Conservation (phyloP, 2,329 filamentous ascomycete genomes). For the Mycocentrospora acerina region DNA sequence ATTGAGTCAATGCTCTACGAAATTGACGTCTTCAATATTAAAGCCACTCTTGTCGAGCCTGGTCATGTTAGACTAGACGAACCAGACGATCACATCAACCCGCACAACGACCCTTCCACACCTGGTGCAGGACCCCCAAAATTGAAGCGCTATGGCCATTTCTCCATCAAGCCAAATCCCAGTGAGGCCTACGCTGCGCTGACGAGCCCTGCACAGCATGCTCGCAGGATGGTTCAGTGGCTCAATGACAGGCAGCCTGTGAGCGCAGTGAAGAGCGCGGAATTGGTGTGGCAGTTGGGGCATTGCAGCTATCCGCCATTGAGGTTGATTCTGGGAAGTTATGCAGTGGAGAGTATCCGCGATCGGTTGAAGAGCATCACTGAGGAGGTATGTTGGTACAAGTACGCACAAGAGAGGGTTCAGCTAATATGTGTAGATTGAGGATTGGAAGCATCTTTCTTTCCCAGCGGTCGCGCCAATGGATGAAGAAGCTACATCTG, state of each 20-base stretch:
- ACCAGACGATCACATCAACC: slow-evolving; percentile 53
- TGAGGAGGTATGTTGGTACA: slow-evolving; percentile 67
- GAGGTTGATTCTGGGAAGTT: slow-evolving; percentile 82
- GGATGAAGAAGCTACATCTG: slow-evolving; percentile 22
- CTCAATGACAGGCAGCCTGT: slow-evolving; percentile 89
- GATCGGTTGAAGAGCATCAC: slow-evolving; percentile 88
- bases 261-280: slow-evolving; percentile 87
- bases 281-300: slow-evolving; percentile 88
- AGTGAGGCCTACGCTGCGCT: slow-evolving; percentile 74
- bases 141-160: slow-evolving; percentile 85
- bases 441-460: slow-evolving; percentile 31
- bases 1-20: slow-evolving; percentile 98
- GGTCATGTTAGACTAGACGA: slow-evolving; percentile 88
- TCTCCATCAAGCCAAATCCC: slow-evolving; percentile 79
- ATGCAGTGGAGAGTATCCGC: slow-evolving; percentile 92
- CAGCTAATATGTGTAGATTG: slow-evolving; percentile 17
- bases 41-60: slow-evolving; percentile 89
- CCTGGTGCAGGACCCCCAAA: slow-evolving; percentile 36
- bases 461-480: slow-evolving; percentile 19
- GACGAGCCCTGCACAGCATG: slow-evolving; percentile 83
- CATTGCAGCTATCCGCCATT: slow-evolving; percentile 94
- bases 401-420: background rate
- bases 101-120: slow-evolving; percentile 21
- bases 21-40: slow-evolving; percentile 87
- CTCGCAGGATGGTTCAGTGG: slow-evolving; percentile 91